Evolutionary conservation across 139 green algal species (phyloP).

Genomic region (Micractinium sp.): DNA sequence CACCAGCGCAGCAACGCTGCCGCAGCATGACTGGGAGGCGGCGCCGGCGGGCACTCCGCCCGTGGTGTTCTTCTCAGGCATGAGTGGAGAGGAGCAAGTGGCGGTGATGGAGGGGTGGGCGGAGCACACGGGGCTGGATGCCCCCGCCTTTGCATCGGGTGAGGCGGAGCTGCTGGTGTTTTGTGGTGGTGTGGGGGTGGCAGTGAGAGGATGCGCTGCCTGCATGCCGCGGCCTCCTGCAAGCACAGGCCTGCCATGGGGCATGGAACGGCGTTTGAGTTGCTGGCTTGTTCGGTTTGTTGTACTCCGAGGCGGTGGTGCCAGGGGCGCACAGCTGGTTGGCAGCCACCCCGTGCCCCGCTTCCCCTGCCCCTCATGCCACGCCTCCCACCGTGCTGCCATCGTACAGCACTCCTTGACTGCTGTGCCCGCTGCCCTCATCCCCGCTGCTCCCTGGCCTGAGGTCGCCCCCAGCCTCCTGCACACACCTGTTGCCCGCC

Average conservation of each 20-base stretch:
- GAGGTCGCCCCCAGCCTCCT: no score
- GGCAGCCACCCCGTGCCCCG: no score
- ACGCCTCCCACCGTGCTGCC: no score
- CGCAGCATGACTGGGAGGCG: background rate
- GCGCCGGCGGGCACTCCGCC: background rate
- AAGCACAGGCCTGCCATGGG: no score
- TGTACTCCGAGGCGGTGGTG: no score
- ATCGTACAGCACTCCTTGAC: no score
- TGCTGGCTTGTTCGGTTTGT: no score
- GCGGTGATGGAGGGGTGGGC: slow-evolving; percentile 14
- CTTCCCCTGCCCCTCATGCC: no score
- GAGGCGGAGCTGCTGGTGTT: background rate
- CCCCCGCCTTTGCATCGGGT: background rate
- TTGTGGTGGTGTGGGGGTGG: background rate
- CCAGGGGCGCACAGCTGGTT: no score
- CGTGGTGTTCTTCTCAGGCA: background rate
- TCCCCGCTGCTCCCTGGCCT: no score
- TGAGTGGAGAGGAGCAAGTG: slow-evolving; percentile 28
- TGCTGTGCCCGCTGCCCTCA: no score
- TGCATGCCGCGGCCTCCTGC: background rate
- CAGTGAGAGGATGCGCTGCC: background rate
- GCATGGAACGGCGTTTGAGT: no score
- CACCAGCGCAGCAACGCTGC: background rate
- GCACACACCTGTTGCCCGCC: background rate
- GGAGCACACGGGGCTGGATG: background rate